Conservation (phyloP, 306 rosid genomes). For the Glycine soja region DNA sequence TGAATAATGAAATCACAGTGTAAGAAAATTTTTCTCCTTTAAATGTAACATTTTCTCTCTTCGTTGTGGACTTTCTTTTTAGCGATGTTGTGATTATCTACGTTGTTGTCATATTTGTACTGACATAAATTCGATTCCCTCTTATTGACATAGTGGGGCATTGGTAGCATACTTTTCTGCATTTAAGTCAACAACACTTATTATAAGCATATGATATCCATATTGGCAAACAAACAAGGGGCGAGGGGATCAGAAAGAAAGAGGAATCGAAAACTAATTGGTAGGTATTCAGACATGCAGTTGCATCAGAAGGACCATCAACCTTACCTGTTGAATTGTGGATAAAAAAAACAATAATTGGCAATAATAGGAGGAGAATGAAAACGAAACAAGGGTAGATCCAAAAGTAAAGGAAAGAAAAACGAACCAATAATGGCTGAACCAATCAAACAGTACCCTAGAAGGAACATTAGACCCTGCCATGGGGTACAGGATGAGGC, state of each 20-base stretch:
- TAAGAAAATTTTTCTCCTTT: too few species aligned
- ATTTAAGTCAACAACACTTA: conserved; percentile 12
- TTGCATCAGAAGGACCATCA: conserved; percentile 43
- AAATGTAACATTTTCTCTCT: too few species aligned
- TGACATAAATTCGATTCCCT: conserved; percentile 1
- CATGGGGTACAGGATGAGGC: neutral
- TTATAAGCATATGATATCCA: conserved; percentile 31
- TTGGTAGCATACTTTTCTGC: neutral
- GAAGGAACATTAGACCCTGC: conserved; percentile 29
- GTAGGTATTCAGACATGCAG: conserved; percentile 40
- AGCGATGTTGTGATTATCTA: neutral
- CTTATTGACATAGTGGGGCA: conserved; percentile 35
- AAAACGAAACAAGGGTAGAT: conserved; percentile 55
- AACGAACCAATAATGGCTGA: conserved; percentile 44
- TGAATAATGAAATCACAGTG: too few species aligned
- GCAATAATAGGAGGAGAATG: conserved; percentile 57
- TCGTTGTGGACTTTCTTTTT: too few species aligned
- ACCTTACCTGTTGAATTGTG: conserved; percentile 40
- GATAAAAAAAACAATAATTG: conserved; percentile 59
- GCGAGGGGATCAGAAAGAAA: neutral
- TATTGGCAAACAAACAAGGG: conserved; percentile 16
- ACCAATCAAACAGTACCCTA: conserved; percentile 46
- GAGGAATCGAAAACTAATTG: neutral
- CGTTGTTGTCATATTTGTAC: neutral
- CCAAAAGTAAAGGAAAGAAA: conserved; percentile 31